These are phyloP conservation scores for Paulownia fortunei DNA, from an alignment of 257 asterid genomes.

Conservation along the genomic window DNA sequence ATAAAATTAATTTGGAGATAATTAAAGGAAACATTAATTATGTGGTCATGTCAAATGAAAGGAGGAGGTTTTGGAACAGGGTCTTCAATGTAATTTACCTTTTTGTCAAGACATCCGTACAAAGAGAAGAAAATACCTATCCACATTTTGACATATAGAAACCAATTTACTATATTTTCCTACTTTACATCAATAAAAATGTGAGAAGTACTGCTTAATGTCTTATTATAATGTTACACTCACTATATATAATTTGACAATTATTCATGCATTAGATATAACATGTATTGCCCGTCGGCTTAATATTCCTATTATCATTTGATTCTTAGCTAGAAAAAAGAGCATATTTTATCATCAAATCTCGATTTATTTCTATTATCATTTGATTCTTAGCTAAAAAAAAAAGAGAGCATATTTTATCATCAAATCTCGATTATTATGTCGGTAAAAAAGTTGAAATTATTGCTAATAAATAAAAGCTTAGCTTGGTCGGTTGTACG, in stretches of 20 bases:
- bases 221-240: too few species aligned
- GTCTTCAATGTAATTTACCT: background rate
- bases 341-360: background rate
- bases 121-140: background rate
- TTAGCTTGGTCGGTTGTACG: conserved; percentile 21
- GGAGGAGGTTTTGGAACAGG: too few species aligned
- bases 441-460: conserved; percentile 16
- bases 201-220: background rate
- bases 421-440: conserved; percentile 9
- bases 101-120: background rate
- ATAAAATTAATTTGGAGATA: too few species aligned
- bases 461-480: conserved; percentile 24
- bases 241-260: too few species aligned
- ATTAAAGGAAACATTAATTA: too few species aligned
- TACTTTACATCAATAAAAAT: background rate
- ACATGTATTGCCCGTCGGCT: too few species aligned
- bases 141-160: background rate
- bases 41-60: too few species aligned
- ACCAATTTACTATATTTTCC: background rate
- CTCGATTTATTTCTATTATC: conserved; percentile 23
- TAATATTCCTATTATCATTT: conserved; percentile 11
- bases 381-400: conserved; percentile 16
- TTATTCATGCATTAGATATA: too few species aligned
- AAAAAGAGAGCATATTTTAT: background rate
- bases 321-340: conserved; percentile 18